phyloP scores from a whole-genome alignment of 2,329 filamentous ascomycete species.

The Paecilomyces fulvus region DNA sequence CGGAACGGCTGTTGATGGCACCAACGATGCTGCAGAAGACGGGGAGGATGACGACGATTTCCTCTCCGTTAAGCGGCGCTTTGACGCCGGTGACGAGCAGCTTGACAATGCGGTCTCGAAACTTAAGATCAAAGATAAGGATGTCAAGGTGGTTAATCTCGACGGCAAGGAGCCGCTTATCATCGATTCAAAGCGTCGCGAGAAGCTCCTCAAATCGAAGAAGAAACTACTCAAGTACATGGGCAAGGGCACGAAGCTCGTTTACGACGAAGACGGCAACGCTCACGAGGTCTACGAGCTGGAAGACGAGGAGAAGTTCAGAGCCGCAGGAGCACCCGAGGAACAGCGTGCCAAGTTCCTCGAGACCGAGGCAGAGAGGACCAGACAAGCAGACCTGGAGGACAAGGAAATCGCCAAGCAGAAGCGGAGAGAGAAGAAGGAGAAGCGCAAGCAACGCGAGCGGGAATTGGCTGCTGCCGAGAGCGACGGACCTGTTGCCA shows the following conservation, averaged over 20 bases:
- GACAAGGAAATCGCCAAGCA: slow-evolving; percentile 76
- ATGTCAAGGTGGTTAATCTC: slow-evolving; percentile 41
- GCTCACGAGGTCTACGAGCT: slow-evolving; percentile 82
- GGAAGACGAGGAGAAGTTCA: slow-evolving; percentile 75
- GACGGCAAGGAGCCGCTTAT: slow-evolving; percentile 61
- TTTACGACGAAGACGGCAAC: slow-evolving; percentile 88
- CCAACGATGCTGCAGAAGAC: slow-evolving; percentile 30
- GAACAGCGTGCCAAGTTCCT: slow-evolving; percentile 71
- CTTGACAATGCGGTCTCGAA: slow-evolving; percentile 22
- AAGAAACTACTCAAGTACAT: slow-evolving; percentile 89
- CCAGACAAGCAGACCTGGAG: slow-evolving; percentile 64
- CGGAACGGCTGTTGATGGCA: slow-evolving; percentile 33
- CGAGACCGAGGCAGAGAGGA: slow-evolving; percentile 62
- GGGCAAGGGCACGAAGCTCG: slow-evolving; percentile 72
- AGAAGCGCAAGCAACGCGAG: slow-evolving; percentile 35
- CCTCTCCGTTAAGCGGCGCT: slow-evolving; percentile 79
- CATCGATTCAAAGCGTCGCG: slow-evolving; percentile 88
- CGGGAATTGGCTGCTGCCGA: slow-evolving; percentile 26
- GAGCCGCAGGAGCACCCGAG: slow-evolving; percentile 63
- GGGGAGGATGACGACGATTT: slow-evolving; percentile 70
- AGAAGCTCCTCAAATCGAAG: slow-evolving; percentile 91
- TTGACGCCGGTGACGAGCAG: slow-evolving; percentile 59
- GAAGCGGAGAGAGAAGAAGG: slow-evolving; percentile 50
- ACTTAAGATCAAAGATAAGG: slow-evolving; percentile 32
- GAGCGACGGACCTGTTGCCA: slow-evolving; percentile 17